Percentiles rank a stretch among this genome's conserved stretches.
These are phyloP conservation scores for Cairneyella variabilis DNA, from an alignment of 495 filamentous ascomycete genomes.

Conservation along the genomic window DNA sequence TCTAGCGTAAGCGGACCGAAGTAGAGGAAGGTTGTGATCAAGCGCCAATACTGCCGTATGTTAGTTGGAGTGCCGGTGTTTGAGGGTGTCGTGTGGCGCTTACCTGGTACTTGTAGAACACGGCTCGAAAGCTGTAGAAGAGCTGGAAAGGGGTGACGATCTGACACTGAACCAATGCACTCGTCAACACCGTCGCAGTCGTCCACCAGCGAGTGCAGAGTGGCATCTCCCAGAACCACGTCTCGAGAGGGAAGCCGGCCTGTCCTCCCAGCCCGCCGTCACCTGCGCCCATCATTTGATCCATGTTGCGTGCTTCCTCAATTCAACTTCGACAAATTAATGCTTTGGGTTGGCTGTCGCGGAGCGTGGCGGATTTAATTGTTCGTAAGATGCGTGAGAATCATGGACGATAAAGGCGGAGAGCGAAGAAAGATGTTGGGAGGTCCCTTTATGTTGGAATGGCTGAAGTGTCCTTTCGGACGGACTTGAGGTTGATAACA, in stretches of 20 bases:
- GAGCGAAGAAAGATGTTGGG: no score
- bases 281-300: slow-evolving; percentile 61
- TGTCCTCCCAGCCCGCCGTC: slow-evolving; percentile 39
- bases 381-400: no score
- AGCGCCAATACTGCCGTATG: slow-evolving; percentile 79
- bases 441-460: no score
- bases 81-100: slow-evolving; percentile 6
- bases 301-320: slow-evolving; percentile 48
- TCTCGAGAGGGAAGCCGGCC: slow-evolving; percentile 79
- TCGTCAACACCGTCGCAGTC: slow-evolving; percentile 82
- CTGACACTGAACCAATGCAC: slow-evolving; percentile 87
- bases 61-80: not conserved
- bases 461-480: no score
- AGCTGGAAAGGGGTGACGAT: slow-evolving; percentile 88
- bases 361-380: no score
- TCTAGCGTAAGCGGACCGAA: slow-evolving; percentile 93
- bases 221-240: slow-evolving; percentile 77
- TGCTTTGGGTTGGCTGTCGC: no score
- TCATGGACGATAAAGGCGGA: no score
- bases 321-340: no score
- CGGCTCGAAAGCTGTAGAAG: slow-evolving; percentile 92
- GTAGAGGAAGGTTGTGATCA: slow-evolving; percentile 93
- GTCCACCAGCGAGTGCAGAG: slow-evolving; percentile 96
- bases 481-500: no score
- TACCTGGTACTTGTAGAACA: slow-evolving; percentile 87